phyloP scores from a whole-genome alignment of 2,329 filamentous ascomycete genomes.

The Colletotrichum somersetense region DNA sequence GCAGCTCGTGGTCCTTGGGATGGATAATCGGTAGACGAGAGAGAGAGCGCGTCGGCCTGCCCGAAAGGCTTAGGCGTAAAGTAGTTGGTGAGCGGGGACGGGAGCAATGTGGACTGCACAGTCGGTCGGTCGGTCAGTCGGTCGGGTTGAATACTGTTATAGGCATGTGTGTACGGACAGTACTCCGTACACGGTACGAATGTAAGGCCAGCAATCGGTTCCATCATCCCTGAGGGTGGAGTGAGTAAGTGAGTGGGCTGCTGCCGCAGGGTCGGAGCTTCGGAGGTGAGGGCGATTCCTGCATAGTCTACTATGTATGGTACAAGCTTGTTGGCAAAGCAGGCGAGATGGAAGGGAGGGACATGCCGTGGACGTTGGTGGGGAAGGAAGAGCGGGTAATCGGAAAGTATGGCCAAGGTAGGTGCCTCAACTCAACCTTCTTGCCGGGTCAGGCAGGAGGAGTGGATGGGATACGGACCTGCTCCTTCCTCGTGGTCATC shows the following conservation, averaged over 20 bases:
- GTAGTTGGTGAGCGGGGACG: constrained; percentile 5
- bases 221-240: not conserved
- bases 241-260: not conserved
- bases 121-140: constrained; percentile 20
- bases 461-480: constrained; percentile 1
- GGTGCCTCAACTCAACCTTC: not conserved
- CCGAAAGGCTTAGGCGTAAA: constrained; percentile 11
- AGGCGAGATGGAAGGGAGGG: constrained; percentile 5
- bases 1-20: constrained; percentile 14
- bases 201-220: constrained; percentile 28
- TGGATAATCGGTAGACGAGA: not conserved
- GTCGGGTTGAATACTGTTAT: not conserved
- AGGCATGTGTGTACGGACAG: not conserved
- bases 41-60: constrained; percentile 14
- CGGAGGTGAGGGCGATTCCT: constrained; percentile 14
- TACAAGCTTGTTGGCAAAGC: not conserved
- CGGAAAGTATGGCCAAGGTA: constrained; percentile 6
- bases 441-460: not conserved
- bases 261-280: constrained; percentile 9
- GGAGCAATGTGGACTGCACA: constrained; percentile 7
- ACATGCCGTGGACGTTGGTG: constrained; percentile 9
- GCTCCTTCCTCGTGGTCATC: constrained; percentile 21
- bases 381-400: not conserved
- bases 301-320: not conserved
- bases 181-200: constrained; percentile 15